Percentiles rank a stretch among this genome's conserved stretches.
These are phyloP conservation scores for Globisporangium emineosum DNA, from an alignment of 352 stramenopile species.

Conservation along the genomic window DNA sequence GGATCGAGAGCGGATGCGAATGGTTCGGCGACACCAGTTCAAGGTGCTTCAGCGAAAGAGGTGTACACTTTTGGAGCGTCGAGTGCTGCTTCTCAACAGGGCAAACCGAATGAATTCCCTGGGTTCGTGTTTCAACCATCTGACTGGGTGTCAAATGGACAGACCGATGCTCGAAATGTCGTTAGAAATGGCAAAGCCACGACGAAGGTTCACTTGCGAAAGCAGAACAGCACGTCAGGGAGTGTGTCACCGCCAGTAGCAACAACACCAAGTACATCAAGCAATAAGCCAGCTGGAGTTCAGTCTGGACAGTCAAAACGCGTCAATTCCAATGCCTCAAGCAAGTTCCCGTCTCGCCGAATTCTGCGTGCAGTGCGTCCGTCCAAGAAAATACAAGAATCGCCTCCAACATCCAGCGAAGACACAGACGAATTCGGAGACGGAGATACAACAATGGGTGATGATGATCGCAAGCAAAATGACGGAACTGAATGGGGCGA, in stretches of 20 bases:
- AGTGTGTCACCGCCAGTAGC: neutral
- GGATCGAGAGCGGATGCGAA: constrained; percentile 10
- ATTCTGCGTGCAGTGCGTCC: constrained; percentile 16
- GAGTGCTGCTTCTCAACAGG: neutral
- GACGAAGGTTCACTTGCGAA: neutral
- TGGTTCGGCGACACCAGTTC: neutral
- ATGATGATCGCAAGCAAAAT: constrained; percentile 25
- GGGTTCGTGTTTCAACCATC: neutral
- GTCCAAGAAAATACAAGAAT: neutral
- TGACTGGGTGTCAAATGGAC: neutral
- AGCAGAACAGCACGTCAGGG: neutral
- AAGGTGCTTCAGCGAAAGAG: neutral
- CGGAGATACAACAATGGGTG: constrained; percentile 17
- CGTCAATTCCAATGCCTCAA: neutral
- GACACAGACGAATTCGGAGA: constrained; percentile 9
- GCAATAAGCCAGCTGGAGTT: neutral
- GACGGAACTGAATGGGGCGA: constrained; percentile 56
- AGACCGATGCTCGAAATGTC: neutral
- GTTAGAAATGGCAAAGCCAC: neutral
- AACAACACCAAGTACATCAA: neutral
- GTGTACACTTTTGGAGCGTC: constrained; percentile 15
- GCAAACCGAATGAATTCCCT: neutral
- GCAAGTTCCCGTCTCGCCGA: constrained; percentile 2
- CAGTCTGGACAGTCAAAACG: neutral
- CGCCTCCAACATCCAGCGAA: neutral